Evolutionary conservation across 2,329 filamentous ascomycete genomes (phyloP), one percentile per base, ranked within the genome.

Genomic region (Pestalotiopsis sp.): DNA sequence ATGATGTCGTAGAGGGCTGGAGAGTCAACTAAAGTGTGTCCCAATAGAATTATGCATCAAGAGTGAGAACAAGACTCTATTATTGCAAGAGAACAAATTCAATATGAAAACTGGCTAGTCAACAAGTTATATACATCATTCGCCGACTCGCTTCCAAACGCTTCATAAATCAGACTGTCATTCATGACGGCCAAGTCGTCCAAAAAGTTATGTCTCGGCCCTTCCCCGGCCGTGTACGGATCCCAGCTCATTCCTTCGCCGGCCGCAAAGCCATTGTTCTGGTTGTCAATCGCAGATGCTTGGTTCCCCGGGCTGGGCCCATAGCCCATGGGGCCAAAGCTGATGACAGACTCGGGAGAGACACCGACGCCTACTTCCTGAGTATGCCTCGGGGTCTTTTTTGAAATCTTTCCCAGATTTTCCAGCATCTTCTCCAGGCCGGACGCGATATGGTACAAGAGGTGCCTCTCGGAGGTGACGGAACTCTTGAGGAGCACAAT

Each of bases 351-450:
- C 12, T 68, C 68, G 39, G 52, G 66, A 14, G 49, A 52, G n/a
- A 62, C 45, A 9, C 63, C 52, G 17, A 36, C 25, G 4, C 57
- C 25, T 13, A 59, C 14, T 12, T 59, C 57, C 6, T 36, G 23
- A 13, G 57, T 27, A 9, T 27, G 27, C 17, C 27, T 59, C 3
- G 23, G 23, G 3, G n/a, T 20, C 25, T 59, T 59, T 6, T 27
- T 59, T 14, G 57, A 36, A 5, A 59, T 36, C 7, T 59, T 59
- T 23, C 25, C 65, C 41, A 69, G 45, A 7, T 68, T 71, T 6
- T 7, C 70, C 31, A 81, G 70, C 79, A 81, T 80, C 71, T 80
- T 80, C 57, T 75, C 75, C 1, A 81, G 70, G 0, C 79, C 80
- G 4, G 66, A 73, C 3, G 79, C 79, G n/a, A 80, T 81, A 66